A percentile compares a stretch with the other conserved stretches of the same genome.
Evolutionary conservation across 2,329 filamentous ascomycete genomes (phyloP).

Genomic region (Capronia coronata): DNA sequence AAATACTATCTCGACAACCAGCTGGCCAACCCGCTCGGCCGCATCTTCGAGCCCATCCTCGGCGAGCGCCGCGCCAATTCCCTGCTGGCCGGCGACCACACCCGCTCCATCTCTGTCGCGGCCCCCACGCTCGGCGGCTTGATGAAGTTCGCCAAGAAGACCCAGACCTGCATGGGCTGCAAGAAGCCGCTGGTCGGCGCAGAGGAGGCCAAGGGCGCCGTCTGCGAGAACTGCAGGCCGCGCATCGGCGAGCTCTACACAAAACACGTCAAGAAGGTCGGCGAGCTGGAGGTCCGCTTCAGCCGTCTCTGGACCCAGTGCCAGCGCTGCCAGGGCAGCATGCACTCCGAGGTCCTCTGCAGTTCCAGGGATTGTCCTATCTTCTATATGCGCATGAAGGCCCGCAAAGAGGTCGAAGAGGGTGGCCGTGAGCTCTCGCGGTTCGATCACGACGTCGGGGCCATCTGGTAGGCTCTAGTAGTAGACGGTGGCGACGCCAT

Average conservation of each 20-base stretch:
- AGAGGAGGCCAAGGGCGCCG: conserved; percentile 73
- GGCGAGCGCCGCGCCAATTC: conserved; percentile 85
- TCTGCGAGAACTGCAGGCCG: conserved; percentile 78
- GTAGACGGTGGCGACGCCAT: too few relatives aligned
- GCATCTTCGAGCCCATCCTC: conserved; percentile 96
- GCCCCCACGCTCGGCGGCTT: conserved; percentile 85
- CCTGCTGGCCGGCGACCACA: conserved; percentile 86
- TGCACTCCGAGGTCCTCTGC: conserved; percentile 98
- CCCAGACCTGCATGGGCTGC: conserved; percentile 96
- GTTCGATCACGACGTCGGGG: conserved; percentile 80
- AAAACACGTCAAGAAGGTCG: conserved; percentile 78
- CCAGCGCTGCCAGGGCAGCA: conserved; percentile 92
- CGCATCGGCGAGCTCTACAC: conserved; percentile 89
- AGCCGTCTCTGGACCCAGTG: conserved; percentile 95
- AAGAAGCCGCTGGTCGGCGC: conserved; percentile 86
- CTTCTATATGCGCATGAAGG: conserved; percentile 99
- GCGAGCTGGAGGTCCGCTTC: conserved; percentile 88
- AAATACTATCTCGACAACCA: conserved; percentile 99
- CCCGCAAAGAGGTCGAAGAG: conserved; percentile 97
- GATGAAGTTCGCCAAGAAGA: conserved; percentile 99
- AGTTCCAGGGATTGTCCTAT: conserved; percentile 94
- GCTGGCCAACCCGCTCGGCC: conserved; percentile 82
- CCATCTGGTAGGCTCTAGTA: conserved; percentile 27
- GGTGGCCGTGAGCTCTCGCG: conserved; percentile 79
- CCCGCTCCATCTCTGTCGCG: conserved; percentile 85